Conservation (phyloP, 1,139 yeast genomes). For the Candida glucosophila region DNA sequence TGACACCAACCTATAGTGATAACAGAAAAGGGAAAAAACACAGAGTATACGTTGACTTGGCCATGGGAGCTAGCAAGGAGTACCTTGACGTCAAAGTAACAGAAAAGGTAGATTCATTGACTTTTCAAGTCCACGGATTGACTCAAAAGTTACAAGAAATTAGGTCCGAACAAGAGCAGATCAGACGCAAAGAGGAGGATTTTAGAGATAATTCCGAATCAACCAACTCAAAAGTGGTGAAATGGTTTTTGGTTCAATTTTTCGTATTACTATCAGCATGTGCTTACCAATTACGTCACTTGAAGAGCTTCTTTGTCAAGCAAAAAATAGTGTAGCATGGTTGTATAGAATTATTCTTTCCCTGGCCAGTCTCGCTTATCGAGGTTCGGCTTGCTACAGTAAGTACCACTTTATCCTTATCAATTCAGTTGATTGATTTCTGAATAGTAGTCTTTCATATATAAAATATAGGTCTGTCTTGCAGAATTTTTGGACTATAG, state of each 20-base stretch:
- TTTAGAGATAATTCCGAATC: conserved; percentile 42
- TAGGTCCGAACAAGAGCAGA: conserved; percentile 38
- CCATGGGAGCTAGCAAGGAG: conserved; percentile 40
- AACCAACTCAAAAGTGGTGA: conserved; percentile 38
- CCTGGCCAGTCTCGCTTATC: no score
- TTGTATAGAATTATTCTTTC: background rate
- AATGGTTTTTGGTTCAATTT: conserved; percentile 40
- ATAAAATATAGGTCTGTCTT: no score
- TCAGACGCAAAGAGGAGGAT: conserved; percentile 39
- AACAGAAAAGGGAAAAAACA: conserved; percentile 25
- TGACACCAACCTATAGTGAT: conserved; percentile 34
- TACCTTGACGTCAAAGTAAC: conserved; percentile 41
- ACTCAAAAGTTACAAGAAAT: conserved; percentile 35
- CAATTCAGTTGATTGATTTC: no score
- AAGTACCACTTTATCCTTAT: no score
- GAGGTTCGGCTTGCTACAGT: no score
- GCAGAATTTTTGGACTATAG: no score
- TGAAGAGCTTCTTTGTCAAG: conserved; percentile 44
- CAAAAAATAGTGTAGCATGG: conserved; percentile 35
- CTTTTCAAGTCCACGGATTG: conserved; percentile 28
- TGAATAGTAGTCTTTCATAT: no score
- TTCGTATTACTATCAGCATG: conserved; percentile 41
- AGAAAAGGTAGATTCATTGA: conserved; percentile 34
- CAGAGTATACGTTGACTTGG: conserved; percentile 39
- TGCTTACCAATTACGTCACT: conserved; percentile 41